These are phyloP conservation scores for Nadsonia starkeyi-henricii DNA, from an alignment of 1,139 yeast genomes.

Conservation along the genomic window DNA sequence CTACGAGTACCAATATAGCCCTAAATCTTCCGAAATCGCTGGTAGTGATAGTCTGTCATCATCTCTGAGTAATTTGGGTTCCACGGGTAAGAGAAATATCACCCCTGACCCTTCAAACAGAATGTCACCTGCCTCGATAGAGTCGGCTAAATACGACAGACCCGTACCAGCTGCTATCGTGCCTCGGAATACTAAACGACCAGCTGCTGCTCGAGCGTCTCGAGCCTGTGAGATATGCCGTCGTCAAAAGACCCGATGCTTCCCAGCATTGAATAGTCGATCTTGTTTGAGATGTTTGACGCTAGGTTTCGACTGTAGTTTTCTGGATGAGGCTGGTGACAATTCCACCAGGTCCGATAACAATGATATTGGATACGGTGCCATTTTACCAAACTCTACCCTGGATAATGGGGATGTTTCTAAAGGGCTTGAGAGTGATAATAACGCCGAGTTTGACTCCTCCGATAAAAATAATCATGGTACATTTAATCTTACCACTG, in stretches of 20 bases:
- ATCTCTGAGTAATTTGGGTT: too few relatives aligned
- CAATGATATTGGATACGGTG: not conserved
- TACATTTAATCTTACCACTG: not conserved
- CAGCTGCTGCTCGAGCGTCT: constrained; percentile 28
- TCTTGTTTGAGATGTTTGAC: constrained; percentile 46
- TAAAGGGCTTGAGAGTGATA: constrained; percentile 15
- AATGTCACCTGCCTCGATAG: constrained; percentile 3
- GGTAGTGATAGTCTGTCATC: not conserved
- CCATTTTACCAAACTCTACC: not conserved
- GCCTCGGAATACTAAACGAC: constrained; percentile 2
- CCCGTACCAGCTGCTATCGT: constrained; percentile 19
- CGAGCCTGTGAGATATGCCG: constrained; percentile 50
- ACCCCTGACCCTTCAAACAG: not conserved
- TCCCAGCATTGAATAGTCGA: constrained; percentile 32
- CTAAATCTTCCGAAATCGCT: not conserved
- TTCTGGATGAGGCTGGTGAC: constrained; percentile 16
- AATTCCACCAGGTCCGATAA: constrained; percentile 9
- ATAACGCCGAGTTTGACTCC: constrained; percentile 9
- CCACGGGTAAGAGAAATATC: not conserved
- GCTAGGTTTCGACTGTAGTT: constrained; percentile 38
- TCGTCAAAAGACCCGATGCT: constrained; percentile 49
- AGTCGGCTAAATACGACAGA: constrained; percentile 4
- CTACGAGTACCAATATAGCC: not conserved
- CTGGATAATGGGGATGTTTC: constrained; percentile 6
- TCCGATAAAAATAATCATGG: not conserved